Base-by-base conservation (phyloP, 352 stramenopile species). In the Ophiocytium majus region DNA sequence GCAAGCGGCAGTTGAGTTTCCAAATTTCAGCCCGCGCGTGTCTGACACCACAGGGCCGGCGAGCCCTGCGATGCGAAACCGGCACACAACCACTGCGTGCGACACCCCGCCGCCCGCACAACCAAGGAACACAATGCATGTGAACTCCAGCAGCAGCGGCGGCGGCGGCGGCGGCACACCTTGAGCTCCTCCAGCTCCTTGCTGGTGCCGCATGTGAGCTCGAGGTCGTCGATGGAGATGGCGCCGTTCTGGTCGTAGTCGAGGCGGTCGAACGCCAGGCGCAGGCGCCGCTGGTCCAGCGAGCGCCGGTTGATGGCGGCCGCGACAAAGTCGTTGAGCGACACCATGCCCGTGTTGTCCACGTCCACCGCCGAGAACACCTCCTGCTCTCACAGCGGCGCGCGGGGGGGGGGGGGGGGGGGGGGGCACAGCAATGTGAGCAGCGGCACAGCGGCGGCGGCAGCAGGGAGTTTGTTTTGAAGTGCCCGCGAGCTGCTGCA, bases 241-340 rank as follows among this genome's bases (percentile, higher is more conserved):
- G 79, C 86, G 64, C 84, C 84, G 64, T 76, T 88, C 50, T 88
- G 84, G 50, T 88, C 84, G 63, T 83, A 88, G 43, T 88, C 84
- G 36, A 88, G 82, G 34, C 84, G 49, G 50, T 88, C 84, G 43
- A 88, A 88, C 32, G 84, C 84, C 43, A 88, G 79, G 66, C 35
- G 82, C 49, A 88, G 71, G 31, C 84, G 14, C 57, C 31, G 79
- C 80, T 88, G 71, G 82, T 88, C 84, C 57, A 88, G 80, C 19
- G 71, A n/a, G 43, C 84, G 37, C 32, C 80, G 76, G 79, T 79
- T 83, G 17, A 88, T 76, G n/a, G 50, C 78, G 1, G 84, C 84
- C 43, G 84, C 84, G 36, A 88, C 23, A 31, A 88, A 88, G 50
- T 86, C 84, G 82, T 88, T 88, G 74, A 88, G 81, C 49, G 83